Base-by-base conservation (phyloP, 495 filamentous ascomycete genomes). In the Aspergillus taichungensis region DNA sequence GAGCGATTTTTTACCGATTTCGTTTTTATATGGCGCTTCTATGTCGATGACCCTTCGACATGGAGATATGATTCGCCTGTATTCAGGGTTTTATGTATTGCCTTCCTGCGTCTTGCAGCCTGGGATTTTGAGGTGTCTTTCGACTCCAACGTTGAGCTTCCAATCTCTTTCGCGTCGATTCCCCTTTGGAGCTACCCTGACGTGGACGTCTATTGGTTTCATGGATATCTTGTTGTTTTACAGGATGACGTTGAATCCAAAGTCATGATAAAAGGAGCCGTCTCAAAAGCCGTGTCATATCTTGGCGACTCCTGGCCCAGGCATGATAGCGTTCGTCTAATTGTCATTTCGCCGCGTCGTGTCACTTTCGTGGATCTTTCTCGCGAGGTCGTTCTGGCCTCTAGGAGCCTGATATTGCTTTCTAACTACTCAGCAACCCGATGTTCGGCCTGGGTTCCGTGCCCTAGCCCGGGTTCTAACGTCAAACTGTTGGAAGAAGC, bases 81-180 rank as follows among this genome's bases (percentile, higher is more conserved):
- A n/a, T 54, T 54, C 34, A 38, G 30, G 27, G 33, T 47, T 0
- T 9, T 54, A 2, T 24, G 18, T 43, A 50, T 54, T 27, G 51
- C 51, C 10, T 34, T 54, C n/a, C 34, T 54, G 32, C 46, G 51
- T 6, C 51, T 54, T 29, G 51, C 51, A 29, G 47, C 51, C n/a
- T 54, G 51, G 51, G 51, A 54, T 46, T 50, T 54, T 18, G 47
- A 50, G 37, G 3, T 49, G 24, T 54, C 47, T 34, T 33, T 9
- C 9, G 18, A 45, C 32, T 3, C 18, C 34, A 35, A 47, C 13
- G 37, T 13, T 18, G 38, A 50, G 14, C 46, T 54, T 50, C 46
- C 48, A 30, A 47, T 51, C 3, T 24, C 13, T 13, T 51, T 51
- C 34, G 9, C 36, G 6, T 47, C 45, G 27, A 42, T 43, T 38